phyloP scores from a whole-genome alignment of 768 basidiomycete species.

The Holtermannia corniformis region DNA sequence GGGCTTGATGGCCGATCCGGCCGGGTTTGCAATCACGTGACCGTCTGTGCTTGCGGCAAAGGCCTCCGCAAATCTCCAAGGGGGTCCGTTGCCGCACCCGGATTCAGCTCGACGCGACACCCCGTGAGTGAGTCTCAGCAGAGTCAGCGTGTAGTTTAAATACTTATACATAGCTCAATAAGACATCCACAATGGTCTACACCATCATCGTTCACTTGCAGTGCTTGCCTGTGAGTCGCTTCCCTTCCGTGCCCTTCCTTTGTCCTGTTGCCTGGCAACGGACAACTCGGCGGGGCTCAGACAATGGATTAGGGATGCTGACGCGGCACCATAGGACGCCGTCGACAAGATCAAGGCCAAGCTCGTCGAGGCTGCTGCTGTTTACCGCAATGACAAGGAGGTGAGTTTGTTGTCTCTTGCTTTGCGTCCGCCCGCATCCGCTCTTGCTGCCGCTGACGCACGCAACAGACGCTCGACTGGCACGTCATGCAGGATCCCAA shows the following conservation, averaged over 20 bases:
- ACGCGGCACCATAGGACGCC: constrained; percentile 21
- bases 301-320: not conserved
- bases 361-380: constrained; percentile 38
- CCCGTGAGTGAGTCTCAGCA: no score
- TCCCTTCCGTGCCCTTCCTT: not conserved
- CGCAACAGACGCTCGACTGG: constrained; percentile 38
- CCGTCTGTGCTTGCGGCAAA: no score
- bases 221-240: constrained; percentile 27
- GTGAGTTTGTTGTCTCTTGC: constrained; percentile 11
- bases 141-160: no score
- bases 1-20: no score
- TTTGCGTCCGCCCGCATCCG: not conserved
- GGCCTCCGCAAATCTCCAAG: no score
- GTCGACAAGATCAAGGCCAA: constrained; percentile 39
- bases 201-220: constrained; percentile 41
- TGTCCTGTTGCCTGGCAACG: not conserved
- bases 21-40: no score
- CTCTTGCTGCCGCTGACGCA: not conserved
- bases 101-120: no score
- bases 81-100: not conserved
- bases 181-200: no score
- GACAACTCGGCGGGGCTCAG: not conserved
- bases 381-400: constrained; percentile 41
- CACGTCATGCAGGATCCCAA: constrained; percentile 43
- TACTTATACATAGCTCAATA: no score